These are phyloP conservation scores for Wickerhamomyces alni DNA, from an alignment of 805 yeast genomes.

Conservation along the genomic window DNA sequence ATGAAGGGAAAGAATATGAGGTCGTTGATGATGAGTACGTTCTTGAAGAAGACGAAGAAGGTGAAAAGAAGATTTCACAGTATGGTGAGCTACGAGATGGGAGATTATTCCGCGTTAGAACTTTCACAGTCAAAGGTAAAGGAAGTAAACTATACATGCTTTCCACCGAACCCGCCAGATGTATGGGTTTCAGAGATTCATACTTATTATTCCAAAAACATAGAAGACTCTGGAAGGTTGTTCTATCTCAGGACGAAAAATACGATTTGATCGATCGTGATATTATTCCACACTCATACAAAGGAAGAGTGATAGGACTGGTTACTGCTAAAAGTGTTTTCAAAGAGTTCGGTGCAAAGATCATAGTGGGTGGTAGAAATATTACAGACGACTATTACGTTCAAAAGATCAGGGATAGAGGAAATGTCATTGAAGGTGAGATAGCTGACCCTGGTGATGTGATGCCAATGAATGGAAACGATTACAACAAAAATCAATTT, in stretches of 20 bases:
- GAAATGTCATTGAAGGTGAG: conserved; percentile 67
- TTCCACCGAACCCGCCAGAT: conserved; percentile 93
- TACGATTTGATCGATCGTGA: conserved; percentile 75
- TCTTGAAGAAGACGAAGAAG: conserved; percentile 70
- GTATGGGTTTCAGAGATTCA: conserved; percentile 91
- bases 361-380: conserved; percentile 72
- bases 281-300: conserved; percentile 81
- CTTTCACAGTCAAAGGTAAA: conserved; percentile 50
- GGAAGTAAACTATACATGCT: conserved; percentile 82
- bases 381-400: conserved; percentile 89
- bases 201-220: conserved; percentile 86
- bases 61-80: conserved; percentile 65
- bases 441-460: conserved; percentile 60
- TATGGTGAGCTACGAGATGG: conserved; percentile 67
- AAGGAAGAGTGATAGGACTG: conserved; percentile 82
- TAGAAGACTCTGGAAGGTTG: conserved; percentile 64
- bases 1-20: conserved; percentile 58
- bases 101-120: conserved; percentile 65
- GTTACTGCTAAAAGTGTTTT: conserved; percentile 88
- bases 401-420: conserved; percentile 37
- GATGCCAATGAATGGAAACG: conserved; percentile 35
- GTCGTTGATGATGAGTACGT: conserved; percentile 73
- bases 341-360: conserved; percentile 87
- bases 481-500: conserved; percentile 42
- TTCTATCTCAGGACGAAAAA: conserved; percentile 72